Percentiles rank a stretch among this genome's conserved stretches.
phyloP scores from a whole-genome alignment of 2,329 filamentous ascomycete genomes.

The Aspergillus texensis region DNA sequence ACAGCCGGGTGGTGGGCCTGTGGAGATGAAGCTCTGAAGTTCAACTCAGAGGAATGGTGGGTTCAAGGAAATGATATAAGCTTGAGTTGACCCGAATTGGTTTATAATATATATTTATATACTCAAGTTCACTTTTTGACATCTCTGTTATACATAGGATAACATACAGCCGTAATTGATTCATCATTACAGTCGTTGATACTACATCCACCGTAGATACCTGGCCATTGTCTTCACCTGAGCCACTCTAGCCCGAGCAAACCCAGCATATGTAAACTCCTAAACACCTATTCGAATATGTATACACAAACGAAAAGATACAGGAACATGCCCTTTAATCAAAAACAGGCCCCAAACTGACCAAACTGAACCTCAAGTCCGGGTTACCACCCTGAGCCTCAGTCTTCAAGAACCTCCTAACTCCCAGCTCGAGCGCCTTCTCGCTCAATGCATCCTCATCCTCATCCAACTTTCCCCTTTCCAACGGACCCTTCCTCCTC shows the following conservation, averaged over 20 bases:
- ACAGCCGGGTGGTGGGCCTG: slow-evolving; percentile 64
- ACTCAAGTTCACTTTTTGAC: background rate
- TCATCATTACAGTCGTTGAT: background rate
- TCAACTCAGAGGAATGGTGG: slow-evolving; percentile 60
- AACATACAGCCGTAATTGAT: background rate
- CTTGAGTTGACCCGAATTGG: background rate
- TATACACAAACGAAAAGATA: background rate
- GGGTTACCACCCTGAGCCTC: slow-evolving; percentile 60
- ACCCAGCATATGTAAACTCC: background rate
- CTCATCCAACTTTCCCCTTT: slow-evolving; percentile 61
- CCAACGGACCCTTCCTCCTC: slow-evolving; percentile 69
- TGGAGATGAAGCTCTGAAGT: slow-evolving; percentile 65
- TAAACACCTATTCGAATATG: background rate
- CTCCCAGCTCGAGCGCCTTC: slow-evolving; percentile 72
- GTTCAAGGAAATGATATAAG: slow-evolving; percentile 15
- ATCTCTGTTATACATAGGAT: background rate
- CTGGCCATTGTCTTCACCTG: background rate
- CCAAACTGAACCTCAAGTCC: slow-evolving; percentile 64
- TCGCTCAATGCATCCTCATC: slow-evolving; percentile 75
- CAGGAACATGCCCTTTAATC: slow-evolving; percentile 36
- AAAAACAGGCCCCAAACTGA: slow-evolving; percentile 60
- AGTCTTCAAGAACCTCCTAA: slow-evolving; percentile 61
- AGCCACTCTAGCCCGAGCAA: background rate
- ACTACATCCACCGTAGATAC: background rate
- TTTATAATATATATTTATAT: background rate